A percentile compares a stretch with the other conserved stretches of the same genome.
Evolutionary conservation across 768 basidiomycete genomes (phyloP).

Genomic region (Leccinellum rugosiceps): DNA sequence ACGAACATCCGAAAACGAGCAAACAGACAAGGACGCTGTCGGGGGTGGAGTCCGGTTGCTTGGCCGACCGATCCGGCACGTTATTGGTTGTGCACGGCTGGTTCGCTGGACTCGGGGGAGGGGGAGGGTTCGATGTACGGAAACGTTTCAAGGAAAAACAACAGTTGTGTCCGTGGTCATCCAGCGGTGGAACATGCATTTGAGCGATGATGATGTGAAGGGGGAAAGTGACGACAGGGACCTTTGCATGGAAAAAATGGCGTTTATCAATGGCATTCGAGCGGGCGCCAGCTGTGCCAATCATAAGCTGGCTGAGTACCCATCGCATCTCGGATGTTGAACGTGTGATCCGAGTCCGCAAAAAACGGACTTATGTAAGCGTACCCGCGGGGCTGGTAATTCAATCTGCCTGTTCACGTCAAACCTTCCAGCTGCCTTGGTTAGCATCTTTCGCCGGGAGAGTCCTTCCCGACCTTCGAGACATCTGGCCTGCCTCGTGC

Average conservation of each 20-base stretch:
- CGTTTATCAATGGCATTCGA: conserved; percentile 31
- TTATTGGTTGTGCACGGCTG: not conserved
- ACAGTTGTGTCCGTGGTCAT: conserved; percentile 19
- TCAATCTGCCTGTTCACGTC: conserved; percentile 8
- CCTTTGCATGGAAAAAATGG: conserved; percentile 18
- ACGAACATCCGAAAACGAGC: not conserved
- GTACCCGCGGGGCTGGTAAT: not conserved
- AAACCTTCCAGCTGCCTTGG: no score
- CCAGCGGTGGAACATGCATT: conserved; percentile 27
- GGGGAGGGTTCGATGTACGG: conserved; percentile 6
- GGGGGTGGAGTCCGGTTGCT: conserved; percentile 1
- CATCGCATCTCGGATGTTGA: conserved; percentile 14
- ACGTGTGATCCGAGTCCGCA: conserved; percentile 29
- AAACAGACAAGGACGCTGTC: conserved; percentile 9
- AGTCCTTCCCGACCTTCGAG: not conserved
- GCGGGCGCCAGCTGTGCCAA: conserved; percentile 5
- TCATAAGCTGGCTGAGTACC: not conserved
- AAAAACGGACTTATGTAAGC: conserved; percentile 27
- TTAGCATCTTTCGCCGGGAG: not conserved
- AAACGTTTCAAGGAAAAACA: conserved; percentile 23
- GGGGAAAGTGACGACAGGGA: conserved; percentile 2
- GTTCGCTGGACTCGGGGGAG: not conserved
- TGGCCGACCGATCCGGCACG: conserved; percentile 1
- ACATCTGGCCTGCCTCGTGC: conserved; percentile 1
- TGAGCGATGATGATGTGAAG: not conserved